phyloP scores from a whole-genome alignment of 352 stramenopile species.

The Phytophthora crassamura region DNA sequence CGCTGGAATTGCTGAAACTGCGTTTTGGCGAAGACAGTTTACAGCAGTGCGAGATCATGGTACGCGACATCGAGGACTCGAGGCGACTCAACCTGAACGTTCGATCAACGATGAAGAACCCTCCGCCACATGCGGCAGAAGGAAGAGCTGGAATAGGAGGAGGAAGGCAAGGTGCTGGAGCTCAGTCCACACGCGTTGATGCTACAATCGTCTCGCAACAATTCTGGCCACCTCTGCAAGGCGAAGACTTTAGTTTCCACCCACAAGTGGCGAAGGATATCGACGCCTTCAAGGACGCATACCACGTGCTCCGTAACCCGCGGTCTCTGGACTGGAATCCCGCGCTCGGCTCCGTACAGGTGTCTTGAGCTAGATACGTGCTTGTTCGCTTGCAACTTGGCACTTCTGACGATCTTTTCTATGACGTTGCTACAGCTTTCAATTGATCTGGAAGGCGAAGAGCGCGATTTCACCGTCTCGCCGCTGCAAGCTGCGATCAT shows the following conservation, averaged over 20 bases:
- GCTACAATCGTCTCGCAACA: conserved; percentile 97
- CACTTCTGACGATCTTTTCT: conserved; percentile 10
- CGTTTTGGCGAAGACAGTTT: conserved; percentile 95
- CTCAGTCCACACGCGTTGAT: conserved; percentile 60
- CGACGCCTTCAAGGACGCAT: conserved; percentile 91
- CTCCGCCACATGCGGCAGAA: conserved; percentile 4
- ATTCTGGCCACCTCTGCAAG: conserved; percentile 97
- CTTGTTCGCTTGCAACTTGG: not conserved
- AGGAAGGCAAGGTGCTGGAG: not conserved
- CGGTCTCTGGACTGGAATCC: conserved; percentile 93
- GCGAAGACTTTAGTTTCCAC: conserved; percentile 93
- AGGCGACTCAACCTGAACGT: conserved; percentile 95
- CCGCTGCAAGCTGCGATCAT: conserved; percentile 95
- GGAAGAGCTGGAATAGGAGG: conserved; percentile 1
- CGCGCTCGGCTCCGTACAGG: conserved; percentile 92
- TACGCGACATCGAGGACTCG: conserved; percentile 97
- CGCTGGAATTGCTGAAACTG: conserved; percentile 97
- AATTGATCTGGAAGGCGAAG: conserved; percentile 90
- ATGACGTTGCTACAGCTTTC: conserved; percentile 40
- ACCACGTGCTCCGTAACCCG: conserved; percentile 94
- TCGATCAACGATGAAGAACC: conserved; percentile 46
- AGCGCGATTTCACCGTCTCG: conserved; percentile 90
- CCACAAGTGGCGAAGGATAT: conserved; percentile 79
- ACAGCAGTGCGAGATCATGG: conserved; percentile 98
- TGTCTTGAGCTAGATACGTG: conserved; percentile 37